Conservation (phyloP, 345 rosid species). For the Clausena lansium region DNA sequence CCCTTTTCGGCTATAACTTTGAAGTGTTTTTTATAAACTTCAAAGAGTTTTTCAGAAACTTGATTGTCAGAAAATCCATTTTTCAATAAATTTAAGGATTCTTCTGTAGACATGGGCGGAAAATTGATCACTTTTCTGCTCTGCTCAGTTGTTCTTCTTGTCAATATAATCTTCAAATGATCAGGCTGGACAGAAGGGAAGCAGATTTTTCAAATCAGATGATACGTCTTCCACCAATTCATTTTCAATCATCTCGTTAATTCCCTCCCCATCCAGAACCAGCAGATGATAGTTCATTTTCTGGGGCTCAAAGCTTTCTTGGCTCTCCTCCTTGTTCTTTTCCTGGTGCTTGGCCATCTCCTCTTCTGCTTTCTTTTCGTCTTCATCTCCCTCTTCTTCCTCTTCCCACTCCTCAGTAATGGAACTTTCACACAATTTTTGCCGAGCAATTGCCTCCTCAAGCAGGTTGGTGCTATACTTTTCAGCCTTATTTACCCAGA, state of each 20-base stretch:
- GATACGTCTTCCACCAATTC: neutral
- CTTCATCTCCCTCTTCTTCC: conserved; percentile 12
- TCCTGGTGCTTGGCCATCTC: no score
- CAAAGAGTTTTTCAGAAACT: neutral
- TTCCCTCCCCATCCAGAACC: conserved; percentile 42
- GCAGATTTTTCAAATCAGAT: neutral
- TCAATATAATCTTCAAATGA: conserved; percentile 18
- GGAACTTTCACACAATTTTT: conserved; percentile 24
- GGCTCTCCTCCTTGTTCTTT: neutral
- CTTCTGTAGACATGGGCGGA: neutral
- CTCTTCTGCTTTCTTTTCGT: neutral
- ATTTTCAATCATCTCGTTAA: conserved; percentile 1
- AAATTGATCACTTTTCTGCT: neutral
- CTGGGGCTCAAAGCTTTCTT: no score
- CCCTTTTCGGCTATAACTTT: conserved; percentile 2
- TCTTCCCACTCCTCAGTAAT: conserved; percentile 32
- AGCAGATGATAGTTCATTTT: conserved; percentile 28
- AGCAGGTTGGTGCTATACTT: conserved; percentile 18
- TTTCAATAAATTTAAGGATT: conserved; percentile 15
- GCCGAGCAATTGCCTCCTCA: conserved; percentile 33
- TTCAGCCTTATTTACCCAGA: conserved; percentile 32
- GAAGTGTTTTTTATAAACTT: neutral
- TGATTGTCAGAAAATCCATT: neutral
- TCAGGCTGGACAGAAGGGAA: neutral
- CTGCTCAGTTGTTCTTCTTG: conserved; percentile 3